Evolutionary conservation across 2,329 filamentous ascomycete genomes (phyloP).

Genomic region (Penicillium sp.): DNA sequence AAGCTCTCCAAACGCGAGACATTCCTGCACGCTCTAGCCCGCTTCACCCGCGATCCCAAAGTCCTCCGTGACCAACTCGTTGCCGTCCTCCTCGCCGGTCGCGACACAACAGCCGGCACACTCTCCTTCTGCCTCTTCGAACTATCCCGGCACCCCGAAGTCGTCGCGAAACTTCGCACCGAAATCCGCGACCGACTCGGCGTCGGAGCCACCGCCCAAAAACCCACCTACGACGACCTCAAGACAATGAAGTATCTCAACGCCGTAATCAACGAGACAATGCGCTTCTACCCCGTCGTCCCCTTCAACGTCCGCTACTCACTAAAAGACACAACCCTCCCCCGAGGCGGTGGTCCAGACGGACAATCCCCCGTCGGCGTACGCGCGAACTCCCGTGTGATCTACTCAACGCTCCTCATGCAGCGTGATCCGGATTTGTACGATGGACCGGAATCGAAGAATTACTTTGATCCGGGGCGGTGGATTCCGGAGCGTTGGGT

Average conservation of each 20-base stretch:
- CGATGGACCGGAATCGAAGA: slow-evolving; percentile 44
- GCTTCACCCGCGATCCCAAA: slow-evolving; percentile 69
- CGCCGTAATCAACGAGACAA: slow-evolving; percentile 74
- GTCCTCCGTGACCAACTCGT: slow-evolving; percentile 85
- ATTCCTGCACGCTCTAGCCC: slow-evolving; percentile 83
- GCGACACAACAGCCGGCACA: slow-evolving; percentile 82
- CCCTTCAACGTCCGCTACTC: slow-evolving; percentile 79
- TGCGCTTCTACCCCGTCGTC: slow-evolving; percentile 77
- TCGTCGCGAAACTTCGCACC: slow-evolving; percentile 70
- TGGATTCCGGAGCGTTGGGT: slow-evolving; percentile 60
- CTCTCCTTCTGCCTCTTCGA: slow-evolving; percentile 86
- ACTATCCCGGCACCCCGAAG: slow-evolving; percentile 71
- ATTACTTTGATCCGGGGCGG: slow-evolving; percentile 48
- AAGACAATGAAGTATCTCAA: slow-evolving; percentile 86
- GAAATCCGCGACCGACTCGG: slow-evolving; percentile 76
- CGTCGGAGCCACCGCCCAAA: slow-evolving; percentile 55
- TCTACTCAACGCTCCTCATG: slow-evolving; percentile 61
- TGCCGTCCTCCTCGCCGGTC: slow-evolving; percentile 78
- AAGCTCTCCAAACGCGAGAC: slow-evolving; percentile 76
- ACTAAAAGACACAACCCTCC: slow-evolving; percentile 75
- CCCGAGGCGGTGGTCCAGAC: slow-evolving; percentile 64
- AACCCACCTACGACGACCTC: slow-evolving; percentile 74
- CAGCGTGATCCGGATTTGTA: slow-evolving; percentile 59
- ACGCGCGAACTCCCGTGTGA: slow-evolving; percentile 54
- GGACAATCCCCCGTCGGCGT: slow-evolving; percentile 54